Evolutionary conservation across 352 stramenopile genomes (phyloP).

Genomic region (Heterotrichella gracilis): DNA sequence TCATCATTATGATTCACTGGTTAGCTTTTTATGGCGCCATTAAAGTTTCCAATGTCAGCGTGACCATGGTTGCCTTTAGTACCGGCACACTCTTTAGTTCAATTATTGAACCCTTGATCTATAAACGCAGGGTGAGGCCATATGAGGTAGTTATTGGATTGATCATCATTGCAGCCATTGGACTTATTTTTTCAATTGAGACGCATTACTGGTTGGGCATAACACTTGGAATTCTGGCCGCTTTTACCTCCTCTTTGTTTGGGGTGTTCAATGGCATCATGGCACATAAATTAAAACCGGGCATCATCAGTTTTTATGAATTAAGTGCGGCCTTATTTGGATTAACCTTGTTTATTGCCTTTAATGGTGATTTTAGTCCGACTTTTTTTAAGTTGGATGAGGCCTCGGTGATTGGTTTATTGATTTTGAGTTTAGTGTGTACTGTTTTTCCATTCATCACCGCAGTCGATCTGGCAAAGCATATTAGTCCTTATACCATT

Average conservation of each 20-base stretch:
- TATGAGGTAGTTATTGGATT: not conserved
- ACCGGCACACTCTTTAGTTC: not conserved
- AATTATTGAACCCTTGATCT: not conserved
- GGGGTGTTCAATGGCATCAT: not conserved
- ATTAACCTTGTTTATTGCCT: not conserved
- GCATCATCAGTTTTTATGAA: conserved; percentile 9
- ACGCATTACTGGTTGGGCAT: not conserved
- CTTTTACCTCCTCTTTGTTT: not conserved
- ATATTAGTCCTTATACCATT: not conserved
- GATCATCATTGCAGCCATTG: not conserved
- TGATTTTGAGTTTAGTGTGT: not conserved
- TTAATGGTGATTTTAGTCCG: not conserved
- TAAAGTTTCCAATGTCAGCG: not conserved
- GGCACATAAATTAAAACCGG: not conserved
- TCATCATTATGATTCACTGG: not conserved
- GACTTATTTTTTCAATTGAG: not conserved
- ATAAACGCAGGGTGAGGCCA: not conserved
- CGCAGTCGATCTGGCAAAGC: not conserved
- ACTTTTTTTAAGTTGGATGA: not conserved
- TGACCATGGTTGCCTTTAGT: not conserved
- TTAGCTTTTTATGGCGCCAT: not conserved
- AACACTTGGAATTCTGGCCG: not conserved
- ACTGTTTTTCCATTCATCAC: conserved; percentile 5
- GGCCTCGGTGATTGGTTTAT: not conserved
- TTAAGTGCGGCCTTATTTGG: not conserved